Evolutionary conservation across 257 asterid genomes (phyloP).

Genomic region (Paulownia fortunei): DNA sequence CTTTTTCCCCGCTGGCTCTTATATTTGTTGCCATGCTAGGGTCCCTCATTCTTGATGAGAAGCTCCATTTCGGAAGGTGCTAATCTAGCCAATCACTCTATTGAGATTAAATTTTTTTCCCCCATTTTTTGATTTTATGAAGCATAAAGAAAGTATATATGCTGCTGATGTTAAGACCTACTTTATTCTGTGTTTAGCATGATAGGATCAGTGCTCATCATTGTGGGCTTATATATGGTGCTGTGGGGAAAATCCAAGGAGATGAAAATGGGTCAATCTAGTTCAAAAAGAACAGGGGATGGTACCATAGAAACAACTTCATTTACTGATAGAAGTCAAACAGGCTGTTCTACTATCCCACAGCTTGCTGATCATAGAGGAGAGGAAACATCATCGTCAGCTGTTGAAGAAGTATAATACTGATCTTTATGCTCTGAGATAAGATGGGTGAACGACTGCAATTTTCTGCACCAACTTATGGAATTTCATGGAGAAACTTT

Average conservation of each 20-base stretch:
- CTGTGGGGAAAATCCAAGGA: conserved; percentile 47
- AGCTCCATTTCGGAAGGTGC: conserved; percentile 49
- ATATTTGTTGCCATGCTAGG: conserved; percentile 44
- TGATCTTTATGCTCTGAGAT: not conserved
- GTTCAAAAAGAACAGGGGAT: not conserved
- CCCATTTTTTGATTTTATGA: too few species aligned
- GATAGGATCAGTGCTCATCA: conserved; percentile 43
- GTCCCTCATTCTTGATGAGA: conserved; percentile 41
- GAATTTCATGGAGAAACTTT: too few species aligned
- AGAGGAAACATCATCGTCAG: conserved; percentile 13
- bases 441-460: not conserved
- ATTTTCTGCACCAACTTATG: too few species aligned
- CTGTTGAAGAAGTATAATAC: conserved; percentile 1
- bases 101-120: too few species aligned
- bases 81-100: not conserved
- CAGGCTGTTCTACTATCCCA: too few species aligned
- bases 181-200: conserved; percentile 16
- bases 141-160: too few species aligned
- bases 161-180: not conserved
- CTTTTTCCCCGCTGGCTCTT: conserved; percentile 40
- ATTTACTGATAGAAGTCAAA: not conserved
- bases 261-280: not conserved
- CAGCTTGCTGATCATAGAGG: not conserved
- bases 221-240: conserved; percentile 39
- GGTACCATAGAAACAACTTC: not conserved